A percentile compares a stretch with the other conserved stretches of the same genome.
These are phyloP conservation scores for Penicillium chermesinum DNA, from an alignment of 495 filamentous ascomycete species.

Conservation along the genomic window DNA sequence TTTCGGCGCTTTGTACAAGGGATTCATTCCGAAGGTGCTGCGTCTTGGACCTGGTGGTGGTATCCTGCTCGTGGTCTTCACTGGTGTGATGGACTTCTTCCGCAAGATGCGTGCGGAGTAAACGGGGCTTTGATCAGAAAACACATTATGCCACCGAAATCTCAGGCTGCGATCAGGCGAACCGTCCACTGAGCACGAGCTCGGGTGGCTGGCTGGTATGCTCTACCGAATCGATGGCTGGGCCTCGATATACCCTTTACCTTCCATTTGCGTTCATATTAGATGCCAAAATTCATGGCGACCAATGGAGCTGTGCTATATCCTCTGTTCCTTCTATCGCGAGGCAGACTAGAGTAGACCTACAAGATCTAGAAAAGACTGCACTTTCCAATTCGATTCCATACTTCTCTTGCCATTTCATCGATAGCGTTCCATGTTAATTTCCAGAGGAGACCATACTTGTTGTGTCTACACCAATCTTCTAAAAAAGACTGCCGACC, in stretches of 20 bases:
- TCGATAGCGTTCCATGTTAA: too few relatives aligned
- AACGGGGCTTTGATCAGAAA: not conserved
- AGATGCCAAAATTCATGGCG: not conserved
- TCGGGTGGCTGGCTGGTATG: not conserved
- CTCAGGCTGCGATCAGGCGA: not conserved
- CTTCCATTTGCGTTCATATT: not conserved
- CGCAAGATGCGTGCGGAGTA: slow-evolving; percentile 45
- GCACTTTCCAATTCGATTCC: not conserved
- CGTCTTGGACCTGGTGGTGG: slow-evolving; percentile 84
- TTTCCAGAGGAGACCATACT: not conserved
- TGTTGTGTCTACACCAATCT: too few relatives aligned
- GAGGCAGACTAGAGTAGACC: slow-evolving; percentile 11
- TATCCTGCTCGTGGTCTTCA: slow-evolving; percentile 90
- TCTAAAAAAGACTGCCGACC: too few relatives aligned
- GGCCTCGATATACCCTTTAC: slow-evolving; percentile 1
- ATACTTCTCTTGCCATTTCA: not conserved
- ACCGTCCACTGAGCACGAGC: too few relatives aligned
- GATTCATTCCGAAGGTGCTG: slow-evolving; percentile 92
- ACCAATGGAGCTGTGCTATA: not conserved
- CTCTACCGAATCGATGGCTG: not conserved
- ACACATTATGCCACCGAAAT: not conserved
- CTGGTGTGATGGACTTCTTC: slow-evolving; percentile 91
- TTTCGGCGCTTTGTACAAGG: slow-evolving; percentile 90
- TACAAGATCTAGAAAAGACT: slow-evolving; percentile 7
- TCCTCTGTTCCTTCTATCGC: slow-evolving; percentile 2